A percentile compares a stretch with the other conserved stretches of the same genome.
phyloP scores from a whole-genome alignment of 345 rosid species.

The Brassica incana region DNA sequence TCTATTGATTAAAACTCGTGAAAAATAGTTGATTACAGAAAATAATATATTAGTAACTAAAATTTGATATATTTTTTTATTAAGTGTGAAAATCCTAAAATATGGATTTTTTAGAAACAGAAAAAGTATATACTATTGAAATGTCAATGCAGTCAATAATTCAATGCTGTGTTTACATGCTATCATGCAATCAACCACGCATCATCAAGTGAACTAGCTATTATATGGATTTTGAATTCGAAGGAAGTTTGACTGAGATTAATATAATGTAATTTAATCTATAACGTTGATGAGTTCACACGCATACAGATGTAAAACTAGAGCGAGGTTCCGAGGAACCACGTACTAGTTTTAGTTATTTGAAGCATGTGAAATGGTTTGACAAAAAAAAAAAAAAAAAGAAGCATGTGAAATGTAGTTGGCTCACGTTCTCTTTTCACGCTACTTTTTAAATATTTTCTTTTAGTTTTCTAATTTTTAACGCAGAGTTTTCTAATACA shows the following conservation, averaged over 20 bases:
- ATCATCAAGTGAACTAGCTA: not conserved
- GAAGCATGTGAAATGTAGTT: conserved; percentile 40
- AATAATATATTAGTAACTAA: no score
- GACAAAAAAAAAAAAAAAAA: no score
- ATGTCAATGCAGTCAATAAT: conserved; percentile 9
- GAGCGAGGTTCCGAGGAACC: conserved; percentile 19
- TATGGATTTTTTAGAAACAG: not conserved
- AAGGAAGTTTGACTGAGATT: conserved; percentile 20
- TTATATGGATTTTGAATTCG: not conserved
- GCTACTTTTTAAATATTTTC: not conserved
- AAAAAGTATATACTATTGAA: not conserved
- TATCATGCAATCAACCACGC: conserved; percentile 27
- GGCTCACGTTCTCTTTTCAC: conserved; percentile 28
- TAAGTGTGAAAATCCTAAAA: not conserved
- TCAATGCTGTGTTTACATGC: conserved; percentile 13
- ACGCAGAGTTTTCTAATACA: not conserved
- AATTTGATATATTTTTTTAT: no score
- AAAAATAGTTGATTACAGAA: no score
- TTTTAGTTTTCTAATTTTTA: not conserved
- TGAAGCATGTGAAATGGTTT: conserved; percentile 35
- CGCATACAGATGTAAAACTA: not conserved
- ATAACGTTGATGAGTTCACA: not conserved
- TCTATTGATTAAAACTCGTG: no score
- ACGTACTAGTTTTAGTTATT: not conserved
- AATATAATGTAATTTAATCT: not conserved